Conservation (phyloP, 148 eudicot genomes). For the Tetragonia tetragonoides region DNA sequence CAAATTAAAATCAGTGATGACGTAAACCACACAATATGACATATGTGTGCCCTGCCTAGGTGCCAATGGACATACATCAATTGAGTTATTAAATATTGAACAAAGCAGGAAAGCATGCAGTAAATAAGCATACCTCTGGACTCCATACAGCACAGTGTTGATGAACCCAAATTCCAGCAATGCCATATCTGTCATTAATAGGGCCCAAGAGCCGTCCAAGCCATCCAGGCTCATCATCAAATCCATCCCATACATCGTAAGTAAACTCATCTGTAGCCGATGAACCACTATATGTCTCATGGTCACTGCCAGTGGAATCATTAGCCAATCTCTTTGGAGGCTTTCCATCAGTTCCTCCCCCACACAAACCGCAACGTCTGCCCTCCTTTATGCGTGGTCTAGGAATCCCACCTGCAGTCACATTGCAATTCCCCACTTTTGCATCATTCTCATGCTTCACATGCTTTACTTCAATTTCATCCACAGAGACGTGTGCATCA, state of each 20-base stretch:
- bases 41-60: background rate
- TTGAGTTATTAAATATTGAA: background rate
- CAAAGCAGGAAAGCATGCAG: conserved; percentile 17
- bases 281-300: conserved; percentile 81
- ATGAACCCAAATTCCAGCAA: conserved; percentile 97
- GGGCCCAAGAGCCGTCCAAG: conserved; percentile 93
- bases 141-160: conserved; percentile 99
- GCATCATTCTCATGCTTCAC: conserved; percentile 30
- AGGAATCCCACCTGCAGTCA: conserved; percentile 24
- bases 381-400: conserved; percentile 60
- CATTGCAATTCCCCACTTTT: conserved; percentile 27
- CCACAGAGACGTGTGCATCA: conserved; percentile 15
- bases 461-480: conserved; percentile 24
- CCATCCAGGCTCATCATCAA: conserved; percentile 95
- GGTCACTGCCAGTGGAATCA: conserved; percentile 78
- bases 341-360: conserved; percentile 81
- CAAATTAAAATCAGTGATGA: background rate
- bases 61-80: background rate
- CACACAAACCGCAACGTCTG: conserved; percentile 89
- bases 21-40: background rate
- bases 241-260: conserved; percentile 88
- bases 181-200: conserved; percentile 83
- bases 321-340: conserved; percentile 73
- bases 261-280: conserved; percentile 76
- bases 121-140: conserved; percentile 73